These are phyloP conservation scores for Penicillium odoratum DNA, from an alignment of 495 filamentous ascomycete species.

Conservation along the genomic window DNA sequence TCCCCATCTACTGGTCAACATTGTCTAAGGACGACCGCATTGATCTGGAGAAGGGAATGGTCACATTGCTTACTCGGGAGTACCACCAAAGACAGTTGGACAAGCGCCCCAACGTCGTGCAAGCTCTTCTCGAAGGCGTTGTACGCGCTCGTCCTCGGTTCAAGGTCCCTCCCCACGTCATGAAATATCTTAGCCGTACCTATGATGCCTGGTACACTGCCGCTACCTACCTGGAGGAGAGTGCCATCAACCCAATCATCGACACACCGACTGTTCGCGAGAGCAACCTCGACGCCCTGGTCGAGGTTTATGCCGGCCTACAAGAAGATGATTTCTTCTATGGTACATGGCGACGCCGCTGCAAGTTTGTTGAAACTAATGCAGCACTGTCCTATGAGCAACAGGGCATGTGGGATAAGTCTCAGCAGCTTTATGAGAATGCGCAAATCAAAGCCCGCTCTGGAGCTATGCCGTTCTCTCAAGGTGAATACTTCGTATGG, in stretches of 20 bases:
- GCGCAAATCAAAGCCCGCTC: slow-evolving; percentile 97
- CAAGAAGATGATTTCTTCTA: slow-evolving; percentile 98
- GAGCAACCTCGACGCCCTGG: slow-evolving; percentile 89
- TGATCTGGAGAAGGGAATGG: slow-evolving; percentile 89
- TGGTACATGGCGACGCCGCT: slow-evolving; percentile 92
- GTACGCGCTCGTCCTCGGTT: slow-evolving; percentile 79
- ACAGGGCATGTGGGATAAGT: slow-evolving; percentile 98
- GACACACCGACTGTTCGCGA: slow-evolving; percentile 83
- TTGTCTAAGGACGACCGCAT: slow-evolving; percentile 81
- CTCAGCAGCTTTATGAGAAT: slow-evolving; percentile 91
- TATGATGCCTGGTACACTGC: slow-evolving; percentile 97
- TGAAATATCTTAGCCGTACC: slow-evolving; percentile 88
- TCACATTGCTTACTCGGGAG: slow-evolving; percentile 84
- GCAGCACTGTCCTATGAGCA: slow-evolving; percentile 96
- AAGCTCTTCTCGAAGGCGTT: slow-evolving; percentile 82
- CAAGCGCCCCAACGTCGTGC: slow-evolving; percentile 90
- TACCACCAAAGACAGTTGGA: slow-evolving; percentile 93
- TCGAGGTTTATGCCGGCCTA: slow-evolving; percentile 84
- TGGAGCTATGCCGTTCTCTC: slow-evolving; percentile 88
- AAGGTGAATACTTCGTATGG: slow-evolving; percentile 98
- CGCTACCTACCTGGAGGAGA: slow-evolving; percentile 78
- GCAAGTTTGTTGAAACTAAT: slow-evolving; percentile 95
- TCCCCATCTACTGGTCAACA: slow-evolving; percentile 91
- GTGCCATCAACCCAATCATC: slow-evolving; percentile 75
- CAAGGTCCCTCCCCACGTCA: slow-evolving; percentile 90